Evolutionary conservation across 768 basidiomycete species (phyloP).

Genomic region (Lactarius akahatsu): DNA sequence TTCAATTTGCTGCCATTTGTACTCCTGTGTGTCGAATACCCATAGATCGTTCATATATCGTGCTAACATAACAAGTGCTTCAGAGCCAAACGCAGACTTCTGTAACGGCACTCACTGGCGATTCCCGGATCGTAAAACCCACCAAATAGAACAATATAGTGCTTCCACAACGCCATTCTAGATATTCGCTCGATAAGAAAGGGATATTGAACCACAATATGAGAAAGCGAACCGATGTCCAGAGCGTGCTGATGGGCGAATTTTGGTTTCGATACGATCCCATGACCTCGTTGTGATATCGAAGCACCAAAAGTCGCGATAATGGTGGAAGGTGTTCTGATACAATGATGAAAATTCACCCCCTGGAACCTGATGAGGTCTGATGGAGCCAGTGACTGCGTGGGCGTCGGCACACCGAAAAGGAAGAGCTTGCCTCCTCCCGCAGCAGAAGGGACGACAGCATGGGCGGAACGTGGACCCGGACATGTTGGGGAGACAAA

Average conservation of each 20-base stretch:
- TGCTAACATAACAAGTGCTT: slow-evolving; percentile 43
- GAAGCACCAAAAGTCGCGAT: slow-evolving; percentile 87
- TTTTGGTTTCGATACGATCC: slow-evolving; percentile 87
- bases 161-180: slow-evolving; percentile 90
- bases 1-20: slow-evolving; percentile 80
- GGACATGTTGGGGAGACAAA: slow-evolving; percentile 85
- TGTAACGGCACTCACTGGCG: slow-evolving; percentile 52
- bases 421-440: slow-evolving; percentile 87
- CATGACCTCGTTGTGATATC: slow-evolving; percentile 75
- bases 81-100: background rate
- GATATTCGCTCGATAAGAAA: background rate
- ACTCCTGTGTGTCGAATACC: slow-evolving; percentile 84
- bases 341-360: slow-evolving; percentile 85
- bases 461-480: slow-evolving; percentile 85
- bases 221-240: slow-evolving; percentile 64
- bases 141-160: slow-evolving; percentile 82
- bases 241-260: slow-evolving; percentile 74
- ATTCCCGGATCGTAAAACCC: slow-evolving; percentile 89
- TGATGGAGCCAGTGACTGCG: background rate
- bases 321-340: slow-evolving; percentile 85
- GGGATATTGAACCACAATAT: background rate
- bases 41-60: slow-evolving; percentile 82
- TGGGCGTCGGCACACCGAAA: slow-evolving; percentile 51
- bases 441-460: slow-evolving; percentile 66
- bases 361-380: slow-evolving; percentile 40